Evolutionary conservation across 208 protist genomes (phyloP).

Genomic region (Lotmaria passim): DNA sequence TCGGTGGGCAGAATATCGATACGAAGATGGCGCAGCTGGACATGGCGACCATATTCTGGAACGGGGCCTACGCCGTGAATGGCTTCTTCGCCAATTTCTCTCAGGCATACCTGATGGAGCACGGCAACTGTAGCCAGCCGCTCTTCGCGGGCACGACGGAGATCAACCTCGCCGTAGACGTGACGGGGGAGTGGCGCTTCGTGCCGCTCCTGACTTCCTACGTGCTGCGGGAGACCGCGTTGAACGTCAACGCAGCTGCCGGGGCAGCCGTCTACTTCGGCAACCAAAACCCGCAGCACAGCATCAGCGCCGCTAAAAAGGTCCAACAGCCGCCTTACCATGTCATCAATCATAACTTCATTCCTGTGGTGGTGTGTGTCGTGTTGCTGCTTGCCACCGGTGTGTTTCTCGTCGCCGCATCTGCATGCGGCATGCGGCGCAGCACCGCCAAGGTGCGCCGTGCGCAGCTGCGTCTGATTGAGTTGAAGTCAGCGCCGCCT

Average conservation of each 20-base stretch:
- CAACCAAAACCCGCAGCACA: constrained; percentile 12
- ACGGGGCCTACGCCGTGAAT: constrained; percentile 27
- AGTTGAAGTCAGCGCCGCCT: constrained; percentile 3
- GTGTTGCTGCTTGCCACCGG: constrained; percentile 12
- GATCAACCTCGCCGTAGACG: constrained; percentile 27
- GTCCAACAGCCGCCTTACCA: constrained; percentile 7
- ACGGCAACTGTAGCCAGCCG: constrained; percentile 31
- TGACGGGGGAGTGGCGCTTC: constrained; percentile 40
- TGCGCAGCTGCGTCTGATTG: constrained; percentile 7
- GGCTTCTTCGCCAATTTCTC: constrained; percentile 40
- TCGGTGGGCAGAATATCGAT: not conserved
- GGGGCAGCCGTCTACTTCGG: not conserved
- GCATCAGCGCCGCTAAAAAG: not conserved
- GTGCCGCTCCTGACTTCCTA: constrained; percentile 22
- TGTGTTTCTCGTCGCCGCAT: constrained; percentile 12
- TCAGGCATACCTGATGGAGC: constrained; percentile 16
- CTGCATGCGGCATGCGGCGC: not conserved
- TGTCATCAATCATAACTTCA: constrained; percentile 11
- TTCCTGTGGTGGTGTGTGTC: constrained; percentile 5
- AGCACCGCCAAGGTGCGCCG: not conserved
- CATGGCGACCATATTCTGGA: constrained; percentile 36
- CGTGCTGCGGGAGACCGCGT: constrained; percentile 25
- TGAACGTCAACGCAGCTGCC: constrained; percentile 1
- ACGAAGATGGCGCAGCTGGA: constrained; percentile 22
- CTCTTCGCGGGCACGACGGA: not conserved